Evolutionary conservation across 768 basidiomycete genomes (phyloP).

Genomic region (Lenzites betulinus): DNA sequence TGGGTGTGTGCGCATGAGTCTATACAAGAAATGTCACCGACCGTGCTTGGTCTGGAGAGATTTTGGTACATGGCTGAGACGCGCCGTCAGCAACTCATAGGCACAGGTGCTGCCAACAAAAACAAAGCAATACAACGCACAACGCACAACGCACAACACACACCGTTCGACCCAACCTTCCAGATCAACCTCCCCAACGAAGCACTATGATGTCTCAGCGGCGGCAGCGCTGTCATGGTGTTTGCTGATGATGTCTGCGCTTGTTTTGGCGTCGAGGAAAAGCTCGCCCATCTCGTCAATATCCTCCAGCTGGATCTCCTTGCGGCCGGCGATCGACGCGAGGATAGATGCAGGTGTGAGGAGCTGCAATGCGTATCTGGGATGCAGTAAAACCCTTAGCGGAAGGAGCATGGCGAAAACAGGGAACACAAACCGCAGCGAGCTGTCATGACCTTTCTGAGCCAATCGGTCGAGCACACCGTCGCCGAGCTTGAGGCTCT

Average conservation of each 20-base stretch:
- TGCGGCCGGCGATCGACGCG: slow-evolving; percentile 72
- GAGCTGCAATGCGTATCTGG: slow-evolving; percentile 87
- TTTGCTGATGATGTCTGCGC: slow-evolving; percentile 30
- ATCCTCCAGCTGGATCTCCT: slow-evolving; percentile 84
- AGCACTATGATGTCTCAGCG: neutral
- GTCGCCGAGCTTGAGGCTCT: slow-evolving; percentile 74
- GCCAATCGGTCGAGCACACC: slow-evolving; percentile 83
- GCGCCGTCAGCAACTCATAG: neutral
- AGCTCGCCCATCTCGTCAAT: slow-evolving; percentile 92
- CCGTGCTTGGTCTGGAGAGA: slow-evolving; percentile 1
- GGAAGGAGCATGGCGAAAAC: no score
- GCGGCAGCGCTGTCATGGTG: slow-evolving; percentile 6
- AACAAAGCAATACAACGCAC: no score
- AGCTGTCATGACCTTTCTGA: slow-evolving; percentile 78
- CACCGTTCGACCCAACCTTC: slow-evolving; percentile 7
- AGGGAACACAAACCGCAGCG: slow-evolving; percentile 60
- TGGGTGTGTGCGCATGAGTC: no score
- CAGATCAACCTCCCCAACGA: neutral
- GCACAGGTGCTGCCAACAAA: neutral
- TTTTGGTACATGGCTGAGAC: slow-evolving; percentile 11
- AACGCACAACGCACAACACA: no score
- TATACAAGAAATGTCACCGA: slow-evolving; percentile 14
- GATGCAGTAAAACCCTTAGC: neutral
- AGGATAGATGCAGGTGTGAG: slow-evolving; percentile 91
- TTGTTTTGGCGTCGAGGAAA: slow-evolving; percentile 91